Conservation (phyloP, 1,139 yeast species). For the Debaryomyces fabryi region DNA sequence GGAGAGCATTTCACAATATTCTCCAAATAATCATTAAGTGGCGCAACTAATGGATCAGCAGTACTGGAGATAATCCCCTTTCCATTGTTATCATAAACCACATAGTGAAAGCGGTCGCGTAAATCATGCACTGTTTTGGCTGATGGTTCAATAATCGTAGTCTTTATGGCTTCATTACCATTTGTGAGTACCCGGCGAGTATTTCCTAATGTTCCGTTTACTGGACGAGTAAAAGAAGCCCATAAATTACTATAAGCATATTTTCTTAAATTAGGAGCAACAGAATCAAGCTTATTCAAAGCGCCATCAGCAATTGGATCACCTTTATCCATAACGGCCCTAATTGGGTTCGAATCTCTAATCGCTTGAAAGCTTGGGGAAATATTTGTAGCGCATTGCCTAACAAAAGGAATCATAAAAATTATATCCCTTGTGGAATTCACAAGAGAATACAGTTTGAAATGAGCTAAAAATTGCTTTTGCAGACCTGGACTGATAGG, state of each 20-base stretch:
- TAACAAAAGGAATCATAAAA: conserved; percentile 24
- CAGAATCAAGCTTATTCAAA: conserved; percentile 39
- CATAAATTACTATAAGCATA: conserved; percentile 43
- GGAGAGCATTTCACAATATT: conserved; percentile 45
- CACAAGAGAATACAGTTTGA: conserved; percentile 30
- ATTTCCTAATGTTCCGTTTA: conserved; percentile 34
- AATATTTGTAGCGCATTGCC: conserved; percentile 15
- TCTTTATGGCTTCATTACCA: conserved; percentile 34
- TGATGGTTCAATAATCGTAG: conserved; percentile 45
- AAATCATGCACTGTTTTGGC: conserved; percentile 39
- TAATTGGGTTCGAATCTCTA: conserved; percentile 30
- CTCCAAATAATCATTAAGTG: conserved; percentile 59
- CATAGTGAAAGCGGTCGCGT: conserved; percentile 41
- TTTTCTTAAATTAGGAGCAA: conserved; percentile 39
- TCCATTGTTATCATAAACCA: conserved; percentile 57
- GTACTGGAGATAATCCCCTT: conserved; percentile 62
- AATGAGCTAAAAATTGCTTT: conserved; percentile 20
- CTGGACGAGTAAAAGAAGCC: conserved; percentile 47
- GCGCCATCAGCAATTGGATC: conserved; percentile 35
- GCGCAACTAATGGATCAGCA: conserved; percentile 64
- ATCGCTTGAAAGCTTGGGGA: conserved; percentile 20
- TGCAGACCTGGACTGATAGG: conserved; percentile 12
- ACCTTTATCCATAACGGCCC: conserved; percentile 26
- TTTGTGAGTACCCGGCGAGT: conserved; percentile 25
- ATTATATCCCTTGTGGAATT: conserved; percentile 21